A percentile compares a stretch with the other conserved stretches of the same genome.
Evolutionary conservation across 2,329 filamentous ascomycete species (phyloP).

Genomic region (Phialocephala sp.): DNA sequence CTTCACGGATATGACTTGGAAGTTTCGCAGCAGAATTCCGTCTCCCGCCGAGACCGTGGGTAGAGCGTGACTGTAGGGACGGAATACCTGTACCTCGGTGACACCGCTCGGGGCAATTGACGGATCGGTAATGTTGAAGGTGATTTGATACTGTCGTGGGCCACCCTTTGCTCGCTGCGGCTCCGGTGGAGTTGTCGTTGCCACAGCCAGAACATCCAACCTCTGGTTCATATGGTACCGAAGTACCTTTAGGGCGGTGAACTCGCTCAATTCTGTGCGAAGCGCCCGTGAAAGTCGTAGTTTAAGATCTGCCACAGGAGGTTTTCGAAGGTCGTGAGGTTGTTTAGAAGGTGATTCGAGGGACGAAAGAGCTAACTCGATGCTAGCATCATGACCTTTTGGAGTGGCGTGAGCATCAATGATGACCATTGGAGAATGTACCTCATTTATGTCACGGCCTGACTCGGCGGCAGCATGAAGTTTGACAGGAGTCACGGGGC

Average conservation of each 20-base stretch:
- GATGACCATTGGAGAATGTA: slow-evolving; percentile 30
- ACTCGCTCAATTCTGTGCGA: slow-evolving; percentile 55
- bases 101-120: slow-evolving; percentile 56
- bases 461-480: not conserved
- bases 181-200: slow-evolving; percentile 54
- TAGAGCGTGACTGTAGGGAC: slow-evolving; percentile 61
- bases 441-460: slow-evolving; percentile 20
- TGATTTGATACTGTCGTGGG: slow-evolving; percentile 64
- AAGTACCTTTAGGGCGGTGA: slow-evolving; percentile 57
- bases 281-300: slow-evolving; percentile 36
- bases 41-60: slow-evolving; percentile 62
- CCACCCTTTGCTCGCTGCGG: slow-evolving; percentile 61
- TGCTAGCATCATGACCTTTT: slow-evolving; percentile 41
- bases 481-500: slow-evolving; percentile 23
- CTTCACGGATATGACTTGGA: slow-evolving; percentile 59
- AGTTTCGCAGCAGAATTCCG: slow-evolving; percentile 61
- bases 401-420: slow-evolving; percentile 32
- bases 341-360: slow-evolving; percentile 36
- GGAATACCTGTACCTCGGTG: slow-evolving; percentile 61
- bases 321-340: slow-evolving; percentile 32
- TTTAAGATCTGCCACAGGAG: slow-evolving; percentile 35
- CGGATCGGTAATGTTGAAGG: slow-evolving; percentile 62
- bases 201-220: slow-evolving; percentile 61
- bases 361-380: slow-evolving; percentile 39
- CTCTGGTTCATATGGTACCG: slow-evolving; percentile 55